Conservation (phyloP, 208 protist species). For the Trypanosoma boissoni region DNA sequence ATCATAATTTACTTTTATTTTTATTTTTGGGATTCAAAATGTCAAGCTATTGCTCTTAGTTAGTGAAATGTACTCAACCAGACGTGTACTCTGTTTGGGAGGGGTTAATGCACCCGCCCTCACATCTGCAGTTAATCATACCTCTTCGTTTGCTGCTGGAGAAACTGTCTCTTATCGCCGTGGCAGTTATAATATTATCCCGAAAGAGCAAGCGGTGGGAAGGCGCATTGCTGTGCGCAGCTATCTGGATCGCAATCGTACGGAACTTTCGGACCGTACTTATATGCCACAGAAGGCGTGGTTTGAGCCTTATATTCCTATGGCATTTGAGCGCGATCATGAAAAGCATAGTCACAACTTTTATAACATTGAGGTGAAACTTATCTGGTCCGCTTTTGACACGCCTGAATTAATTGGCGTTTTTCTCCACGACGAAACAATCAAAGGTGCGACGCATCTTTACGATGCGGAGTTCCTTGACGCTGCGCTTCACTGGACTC, state of each 20-base stretch:
- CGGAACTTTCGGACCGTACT: slow-evolving; percentile 87
- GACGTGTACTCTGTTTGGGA: too few species aligned
- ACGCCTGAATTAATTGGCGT: slow-evolving; percentile 81
- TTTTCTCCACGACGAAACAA: slow-evolving; percentile 83
- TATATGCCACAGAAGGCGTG: slow-evolving; percentile 86
- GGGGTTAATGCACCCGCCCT: too few species aligned
- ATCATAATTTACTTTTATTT: too few species aligned
- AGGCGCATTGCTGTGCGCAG: slow-evolving; percentile 79
- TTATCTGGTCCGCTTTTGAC: slow-evolving; percentile 90
- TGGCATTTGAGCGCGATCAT: slow-evolving; percentile 48
- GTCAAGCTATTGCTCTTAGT: too few species aligned
- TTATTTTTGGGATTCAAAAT: too few species aligned
- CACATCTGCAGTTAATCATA: slow-evolving; percentile 2
- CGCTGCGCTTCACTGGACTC: slow-evolving; percentile 74
- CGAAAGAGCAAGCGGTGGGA: slow-evolving; percentile 68
- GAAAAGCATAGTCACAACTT: slow-evolving; percentile 67
- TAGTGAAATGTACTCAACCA: too few species aligned
- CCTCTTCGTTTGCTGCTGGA: neutral
- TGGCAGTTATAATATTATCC: slow-evolving; percentile 59
- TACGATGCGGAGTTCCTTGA: slow-evolving; percentile 74
- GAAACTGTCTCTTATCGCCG: slow-evolving; percentile 41
- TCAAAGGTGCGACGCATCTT: slow-evolving; percentile 70
- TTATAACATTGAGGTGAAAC: slow-evolving; percentile 83
- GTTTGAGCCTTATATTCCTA: slow-evolving; percentile 65
- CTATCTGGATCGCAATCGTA: slow-evolving; percentile 85